These are phyloP conservation scores for Sparassis latifolia DNA, from an alignment of 1,284 basidiomycete genomes.

Conservation along the genomic window DNA sequence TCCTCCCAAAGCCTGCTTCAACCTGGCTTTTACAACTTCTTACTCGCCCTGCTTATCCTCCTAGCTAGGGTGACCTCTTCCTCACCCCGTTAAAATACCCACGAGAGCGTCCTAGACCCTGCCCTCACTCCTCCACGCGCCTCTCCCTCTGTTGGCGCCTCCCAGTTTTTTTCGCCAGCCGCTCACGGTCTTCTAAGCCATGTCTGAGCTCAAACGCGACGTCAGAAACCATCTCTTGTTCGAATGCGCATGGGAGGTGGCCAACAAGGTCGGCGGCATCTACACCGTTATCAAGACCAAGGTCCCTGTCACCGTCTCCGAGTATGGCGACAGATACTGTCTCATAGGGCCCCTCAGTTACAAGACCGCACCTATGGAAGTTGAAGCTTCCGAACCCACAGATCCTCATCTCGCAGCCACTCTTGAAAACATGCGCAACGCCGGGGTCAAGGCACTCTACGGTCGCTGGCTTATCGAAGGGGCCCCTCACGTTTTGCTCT, in stretches of 20 bases:
- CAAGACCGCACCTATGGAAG: slow-evolving; percentile 98
- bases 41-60: not conserved
- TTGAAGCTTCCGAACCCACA: slow-evolving; percentile 85
- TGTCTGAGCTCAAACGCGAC: slow-evolving; percentile 53
- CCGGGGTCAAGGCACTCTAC: slow-evolving; percentile 92
- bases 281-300: slow-evolving; percentile 99
- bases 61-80: not conserved
- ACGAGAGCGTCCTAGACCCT: not conserved
- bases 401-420: slow-evolving; percentile 66
- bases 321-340: slow-evolving; percentile 88
- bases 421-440: slow-evolving; percentile 73
- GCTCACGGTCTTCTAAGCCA: slow-evolving; percentile 11
- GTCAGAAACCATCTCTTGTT: slow-evolving; percentile 77
- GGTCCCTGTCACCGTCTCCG: slow-evolving; percentile 92
- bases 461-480: slow-evolving; percentile 98
- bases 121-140: not conserved
- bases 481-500: slow-evolving; percentile 87
- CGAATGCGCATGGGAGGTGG: slow-evolving; percentile 92
- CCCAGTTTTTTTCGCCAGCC: slow-evolving; percentile 2
- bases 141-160: not conserved
- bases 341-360: slow-evolving; percentile 96
- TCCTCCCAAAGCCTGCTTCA: too few species aligned
- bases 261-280: slow-evolving; percentile 97
- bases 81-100: not conserved
- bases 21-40: not conserved